A percentile compares a stretch with the other conserved stretches of the same genome.
Conservation (phyloP, 106 monocot species). For the Allium cepa region DNA sequence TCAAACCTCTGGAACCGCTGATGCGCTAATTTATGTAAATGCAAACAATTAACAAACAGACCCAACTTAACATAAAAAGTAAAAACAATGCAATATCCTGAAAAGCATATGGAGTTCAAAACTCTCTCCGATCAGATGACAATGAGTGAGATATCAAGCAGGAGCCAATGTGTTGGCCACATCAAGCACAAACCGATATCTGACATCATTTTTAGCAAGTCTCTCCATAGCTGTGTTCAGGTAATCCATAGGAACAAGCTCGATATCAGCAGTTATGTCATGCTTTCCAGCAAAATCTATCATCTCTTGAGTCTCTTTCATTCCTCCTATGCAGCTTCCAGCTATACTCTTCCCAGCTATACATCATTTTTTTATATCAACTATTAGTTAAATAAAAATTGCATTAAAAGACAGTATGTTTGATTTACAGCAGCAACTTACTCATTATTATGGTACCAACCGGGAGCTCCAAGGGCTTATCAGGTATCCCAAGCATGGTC, state of each 20-base stretch:
- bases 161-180: conserved; percentile 26
- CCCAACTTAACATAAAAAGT: background rate
- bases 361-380: background rate
- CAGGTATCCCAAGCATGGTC: conserved; percentile 40
- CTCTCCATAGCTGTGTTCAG: conserved; percentile 47
- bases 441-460: conserved; percentile 27
- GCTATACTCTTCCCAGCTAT: conserved; percentile 31
- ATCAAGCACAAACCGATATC: conserved; percentile 55
- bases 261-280: conserved; percentile 45
- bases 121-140: too few relatives aligned
- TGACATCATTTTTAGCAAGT: conserved; percentile 41
- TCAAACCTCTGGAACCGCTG: too few relatives aligned
- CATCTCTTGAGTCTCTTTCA: conserved; percentile 19
- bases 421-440: conserved; percentile 8
- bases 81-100: background rate
- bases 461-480: conserved; percentile 36
- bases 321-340: conserved; percentile 38
- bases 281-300: conserved; percentile 44
- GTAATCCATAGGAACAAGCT: conserved; percentile 36
- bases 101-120: too few relatives aligned
- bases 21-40: too few relatives aligned
- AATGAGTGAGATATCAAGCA: background rate
- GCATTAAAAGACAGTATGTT: background rate
- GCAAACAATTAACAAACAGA: background rate
- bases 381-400: too few relatives aligned